Conservation (phyloP, 306 rosid species). For the Gastrolobium villosum region DNA sequence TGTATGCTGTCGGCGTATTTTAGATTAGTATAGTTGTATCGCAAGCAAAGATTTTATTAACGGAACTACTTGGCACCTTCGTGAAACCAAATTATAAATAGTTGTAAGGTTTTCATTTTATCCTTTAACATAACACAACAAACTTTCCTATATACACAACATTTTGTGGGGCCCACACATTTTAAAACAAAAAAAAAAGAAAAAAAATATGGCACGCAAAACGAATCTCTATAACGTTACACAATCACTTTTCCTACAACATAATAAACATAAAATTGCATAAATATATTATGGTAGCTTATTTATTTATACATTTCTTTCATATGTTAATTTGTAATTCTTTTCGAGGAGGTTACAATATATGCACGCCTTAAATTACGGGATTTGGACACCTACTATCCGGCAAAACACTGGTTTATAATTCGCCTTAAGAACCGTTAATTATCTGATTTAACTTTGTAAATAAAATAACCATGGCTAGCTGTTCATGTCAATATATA, state of each 20-base stretch:
- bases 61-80: background rate
- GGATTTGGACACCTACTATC: conserved; percentile 50
- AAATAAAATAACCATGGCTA: background rate
- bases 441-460: background rate
- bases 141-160: too few relatives aligned
- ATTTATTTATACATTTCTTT: background rate
- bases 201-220: too few relatives aligned
- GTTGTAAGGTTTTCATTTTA: too few relatives aligned
- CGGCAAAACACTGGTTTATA: conserved; percentile 14
- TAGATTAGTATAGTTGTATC: background rate
- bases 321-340: background rate
- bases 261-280: too few relatives aligned
- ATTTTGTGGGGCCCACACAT: too few relatives aligned
- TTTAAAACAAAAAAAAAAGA: too few relatives aligned
- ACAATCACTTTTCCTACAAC: too few relatives aligned
- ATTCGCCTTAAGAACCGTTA: background rate
- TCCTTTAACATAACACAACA: too few relatives aligned
- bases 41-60: too few relatives aligned
- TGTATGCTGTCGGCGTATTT: too few relatives aligned
- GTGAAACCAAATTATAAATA: background rate
- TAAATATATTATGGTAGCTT: background rate
- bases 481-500: background rate
- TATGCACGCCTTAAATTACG: conserved; percentile 49
- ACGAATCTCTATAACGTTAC: too few relatives aligned
- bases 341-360: background rate